phyloP scores from a whole-genome alignment of 495 filamentous ascomycete genomes.

The Aspergillus nanangensis region DNA sequence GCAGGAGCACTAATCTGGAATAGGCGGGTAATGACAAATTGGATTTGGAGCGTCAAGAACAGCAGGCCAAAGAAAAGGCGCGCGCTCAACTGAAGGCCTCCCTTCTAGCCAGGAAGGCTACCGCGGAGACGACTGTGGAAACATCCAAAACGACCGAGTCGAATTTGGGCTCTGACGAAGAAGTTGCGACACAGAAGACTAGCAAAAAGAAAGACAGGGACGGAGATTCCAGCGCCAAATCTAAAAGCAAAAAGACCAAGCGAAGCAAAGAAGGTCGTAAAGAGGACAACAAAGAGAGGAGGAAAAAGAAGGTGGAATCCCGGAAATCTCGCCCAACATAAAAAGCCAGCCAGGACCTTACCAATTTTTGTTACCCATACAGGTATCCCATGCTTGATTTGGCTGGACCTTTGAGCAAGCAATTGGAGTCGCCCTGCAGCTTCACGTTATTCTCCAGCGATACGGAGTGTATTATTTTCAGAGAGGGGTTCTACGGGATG shows the following conservation, averaged over 20 bases:
- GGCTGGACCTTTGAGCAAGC: slow-evolving; percentile 6
- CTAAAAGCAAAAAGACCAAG: slow-evolving; percentile 19
- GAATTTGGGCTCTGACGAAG: slow-evolving; percentile 15
- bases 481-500: no score
- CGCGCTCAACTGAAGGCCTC: slow-evolving; percentile 47
- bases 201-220: neutral
- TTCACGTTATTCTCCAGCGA: no score
- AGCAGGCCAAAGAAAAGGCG: slow-evolving; percentile 48
- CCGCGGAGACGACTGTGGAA: slow-evolving; percentile 12
- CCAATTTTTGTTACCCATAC: no score
- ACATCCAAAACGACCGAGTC: slow-evolving; percentile 25
- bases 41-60: slow-evolving; percentile 50
- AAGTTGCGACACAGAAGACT: slow-evolving; percentile 12
- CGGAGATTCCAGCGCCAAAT: slow-evolving; percentile 7
- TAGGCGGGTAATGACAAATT: slow-evolving; percentile 62
- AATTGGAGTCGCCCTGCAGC: no score
- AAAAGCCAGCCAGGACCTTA: neutral
- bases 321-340: slow-evolving; percentile 25
- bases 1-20: slow-evolving; percentile 2
- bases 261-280: slow-evolving; percentile 22
- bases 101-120: slow-evolving; percentile 31
- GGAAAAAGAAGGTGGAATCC: slow-evolving; percentile 32
- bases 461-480: no score
- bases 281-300: slow-evolving; percentile 31
- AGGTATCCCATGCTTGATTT: no score